These are phyloP conservation scores for Alternaria conjuncta DNA, from an alignment of 2,329 filamentous ascomycete species.

Conservation along the genomic window DNA sequence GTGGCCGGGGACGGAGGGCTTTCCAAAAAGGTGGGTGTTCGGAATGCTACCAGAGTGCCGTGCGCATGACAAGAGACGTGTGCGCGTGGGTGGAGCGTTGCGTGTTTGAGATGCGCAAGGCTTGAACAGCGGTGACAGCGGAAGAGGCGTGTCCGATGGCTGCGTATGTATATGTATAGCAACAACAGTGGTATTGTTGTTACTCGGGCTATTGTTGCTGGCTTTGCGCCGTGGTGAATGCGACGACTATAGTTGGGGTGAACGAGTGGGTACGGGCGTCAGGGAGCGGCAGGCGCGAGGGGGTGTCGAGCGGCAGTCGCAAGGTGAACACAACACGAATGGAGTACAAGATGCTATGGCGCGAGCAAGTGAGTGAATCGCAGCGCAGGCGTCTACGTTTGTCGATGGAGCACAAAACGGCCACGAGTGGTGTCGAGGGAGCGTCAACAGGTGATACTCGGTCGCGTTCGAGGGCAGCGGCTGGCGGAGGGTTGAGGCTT, in stretches of 20 bases:
- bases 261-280: slow-evolving; percentile 12
- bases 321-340: slow-evolving; percentile 18
- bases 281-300: slow-evolving; percentile 36
- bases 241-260: slow-evolving; percentile 5
- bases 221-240: slow-evolving; percentile 25
- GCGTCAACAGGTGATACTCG: slow-evolving; percentile 14
- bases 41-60: slow-evolving; percentile 27
- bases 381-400: slow-evolving; percentile 38
- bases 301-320: slow-evolving; percentile 21
- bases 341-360: slow-evolving; percentile 16
- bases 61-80: slow-evolving; percentile 38
- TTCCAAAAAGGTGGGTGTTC: slow-evolving; percentile 17
- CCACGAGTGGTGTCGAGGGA: slow-evolving; percentile 37
- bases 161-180: slow-evolving; percentile 23
- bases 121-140: slow-evolving; percentile 34
- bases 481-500: slow-evolving; percentile 15
- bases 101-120: slow-evolving; percentile 41
- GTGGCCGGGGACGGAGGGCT: slow-evolving; percentile 14
- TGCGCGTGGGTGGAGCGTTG: slow-evolving; percentile 32
- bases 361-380: slow-evolving; percentile 23
- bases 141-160: slow-evolving; percentile 21
- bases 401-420: slow-evolving; percentile 16
- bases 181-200: slow-evolving; percentile 5
- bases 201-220: slow-evolving; percentile 9
- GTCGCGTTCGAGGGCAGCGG: slow-evolving; percentile 19